Conservation (phyloP, 208 protist species). For the Trypanosoma scelopori region DNA sequence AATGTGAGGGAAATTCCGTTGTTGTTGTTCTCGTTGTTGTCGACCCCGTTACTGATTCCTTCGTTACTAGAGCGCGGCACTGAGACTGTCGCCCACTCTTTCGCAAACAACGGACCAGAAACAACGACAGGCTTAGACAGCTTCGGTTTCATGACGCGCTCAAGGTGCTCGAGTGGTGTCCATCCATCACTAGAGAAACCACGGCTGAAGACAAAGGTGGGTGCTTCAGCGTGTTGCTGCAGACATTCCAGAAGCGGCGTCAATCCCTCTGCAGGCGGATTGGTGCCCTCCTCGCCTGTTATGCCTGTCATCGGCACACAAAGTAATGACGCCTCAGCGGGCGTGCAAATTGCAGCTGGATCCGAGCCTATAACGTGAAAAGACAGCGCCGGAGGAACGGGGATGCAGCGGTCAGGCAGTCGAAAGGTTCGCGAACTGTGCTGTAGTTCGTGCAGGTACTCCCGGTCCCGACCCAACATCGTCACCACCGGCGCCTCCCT, state of each 20-base stretch:
- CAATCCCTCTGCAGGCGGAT: not conserved
- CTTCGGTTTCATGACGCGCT: not conserved
- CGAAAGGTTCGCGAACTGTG: constrained; percentile 21
- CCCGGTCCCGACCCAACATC: constrained; percentile 24
- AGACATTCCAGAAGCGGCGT: not conserved
- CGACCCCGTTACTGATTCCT: constrained; percentile 2
- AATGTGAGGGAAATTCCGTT: constrained; percentile 38
- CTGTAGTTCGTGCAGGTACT: constrained; percentile 32
- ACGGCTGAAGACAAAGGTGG: constrained; percentile 26
- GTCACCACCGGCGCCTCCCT: constrained; percentile 9
- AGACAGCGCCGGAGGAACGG: constrained; percentile 16
- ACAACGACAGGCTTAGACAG: constrained; percentile 42
- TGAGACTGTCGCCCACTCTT: constrained; percentile 62
- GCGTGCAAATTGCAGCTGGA: constrained; percentile 7
- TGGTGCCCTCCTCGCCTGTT: not conserved
- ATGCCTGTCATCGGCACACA: constrained; percentile 33
- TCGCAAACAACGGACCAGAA: constrained; percentile 61
- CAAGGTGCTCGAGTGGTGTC: constrained; percentile 19
- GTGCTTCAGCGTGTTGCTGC: constrained; percentile 15
- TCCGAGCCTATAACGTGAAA: constrained; percentile 22
- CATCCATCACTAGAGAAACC: constrained; percentile 23
- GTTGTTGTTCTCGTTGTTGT: not conserved
- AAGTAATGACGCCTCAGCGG: constrained; percentile 24
- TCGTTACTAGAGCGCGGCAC: not conserved
- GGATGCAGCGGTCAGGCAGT: constrained; percentile 8